Evolutionary conservation across 2,329 filamentous ascomycete species (phyloP).

Genomic region (Aspergillus awamori): DNA sequence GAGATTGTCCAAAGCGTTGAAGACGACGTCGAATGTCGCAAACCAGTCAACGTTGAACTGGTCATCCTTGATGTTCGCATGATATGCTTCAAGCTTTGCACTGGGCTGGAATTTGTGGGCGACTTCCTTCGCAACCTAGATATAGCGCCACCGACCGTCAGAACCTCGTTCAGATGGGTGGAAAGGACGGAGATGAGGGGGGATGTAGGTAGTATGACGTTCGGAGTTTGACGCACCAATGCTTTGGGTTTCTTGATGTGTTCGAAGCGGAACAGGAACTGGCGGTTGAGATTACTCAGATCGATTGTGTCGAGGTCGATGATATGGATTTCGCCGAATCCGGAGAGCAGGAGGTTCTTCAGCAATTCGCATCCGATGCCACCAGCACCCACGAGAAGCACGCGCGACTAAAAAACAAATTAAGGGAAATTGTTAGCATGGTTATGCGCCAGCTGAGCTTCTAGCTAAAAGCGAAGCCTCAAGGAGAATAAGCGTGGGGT

Average conservation of each 20-base stretch:
- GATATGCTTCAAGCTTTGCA: slow-evolving; percentile 82
- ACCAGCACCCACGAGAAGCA: slow-evolving; percentile 93
- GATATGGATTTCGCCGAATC: slow-evolving; percentile 90
- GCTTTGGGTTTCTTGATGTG: slow-evolving; percentile 98
- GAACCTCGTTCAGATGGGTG: slow-evolving; percentile 10
- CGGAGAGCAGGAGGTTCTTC: slow-evolving; percentile 90
- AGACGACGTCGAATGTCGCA: slow-evolving; percentile 77
- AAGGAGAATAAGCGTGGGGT: slow-evolving; percentile 4
- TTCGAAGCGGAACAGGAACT: slow-evolving; percentile 94
- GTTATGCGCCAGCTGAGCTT: not conserved
- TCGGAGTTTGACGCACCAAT: slow-evolving; percentile 60
- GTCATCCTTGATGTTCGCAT: slow-evolving; percentile 91
- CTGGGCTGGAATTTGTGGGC: slow-evolving; percentile 88
- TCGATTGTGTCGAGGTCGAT: slow-evolving; percentile 99
- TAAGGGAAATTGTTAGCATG: not conserved
- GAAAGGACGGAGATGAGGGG: slow-evolving; percentile 7
- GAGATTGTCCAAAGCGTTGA: slow-evolving; percentile 96
- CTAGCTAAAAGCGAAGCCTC: not conserved
- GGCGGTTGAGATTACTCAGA: slow-evolving; percentile 93
- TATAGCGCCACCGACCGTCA: slow-evolving; percentile 17
- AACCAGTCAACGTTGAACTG: slow-evolving; percentile 92
- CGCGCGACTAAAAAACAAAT: slow-evolving; percentile 64
- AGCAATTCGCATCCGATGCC: slow-evolving; percentile 97
- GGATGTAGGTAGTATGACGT: slow-evolving; percentile 13
- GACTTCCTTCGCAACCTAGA: slow-evolving; percentile 85